These are phyloP conservation scores for Diaporthe vexans DNA, from an alignment of 2,329 filamentous ascomycete genomes.

Conservation along the genomic window DNA sequence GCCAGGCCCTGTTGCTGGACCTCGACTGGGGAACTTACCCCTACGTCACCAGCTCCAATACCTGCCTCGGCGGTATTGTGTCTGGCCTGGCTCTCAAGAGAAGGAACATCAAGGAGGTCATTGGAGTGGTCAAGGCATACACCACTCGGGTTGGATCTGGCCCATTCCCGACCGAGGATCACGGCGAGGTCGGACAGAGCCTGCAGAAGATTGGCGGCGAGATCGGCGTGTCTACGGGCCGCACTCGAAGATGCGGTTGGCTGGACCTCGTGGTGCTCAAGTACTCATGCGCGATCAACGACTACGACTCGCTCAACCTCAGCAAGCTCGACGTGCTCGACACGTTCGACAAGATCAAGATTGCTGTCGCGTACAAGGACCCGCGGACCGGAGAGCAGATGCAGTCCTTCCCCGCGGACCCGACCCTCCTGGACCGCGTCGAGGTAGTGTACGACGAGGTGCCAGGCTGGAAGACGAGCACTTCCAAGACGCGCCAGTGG, in stretches of 20 bases:
- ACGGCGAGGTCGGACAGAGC: slow-evolving; percentile 53
- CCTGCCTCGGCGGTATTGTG: slow-evolving; percentile 70
- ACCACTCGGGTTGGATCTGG: slow-evolving; percentile 54
- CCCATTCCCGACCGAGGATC: slow-evolving; percentile 72
- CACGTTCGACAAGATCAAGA: too few relatives aligned
- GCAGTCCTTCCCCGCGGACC: too few relatives aligned
- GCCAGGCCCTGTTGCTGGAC: slow-evolving; percentile 73
- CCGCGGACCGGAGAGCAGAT: too few relatives aligned
- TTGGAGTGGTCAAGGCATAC: slow-evolving; percentile 75
- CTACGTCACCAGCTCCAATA: slow-evolving; percentile 70
- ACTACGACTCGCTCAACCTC: slow-evolving; percentile 47
- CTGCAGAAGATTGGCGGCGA: slow-evolving; percentile 57
- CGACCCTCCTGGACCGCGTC: slow-evolving; percentile 61
- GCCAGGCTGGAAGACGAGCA: slow-evolving; percentile 77
- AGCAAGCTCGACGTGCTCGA: too few relatives aligned
- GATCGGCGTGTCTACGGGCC: slow-evolving; percentile 60
- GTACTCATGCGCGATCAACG: slow-evolving; percentile 73
- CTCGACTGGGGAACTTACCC: slow-evolving; percentile 73
- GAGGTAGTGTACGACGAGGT: slow-evolving; percentile 78
- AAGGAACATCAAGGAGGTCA: slow-evolving; percentile 66
- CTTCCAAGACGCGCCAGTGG: slow-evolving; percentile 70
- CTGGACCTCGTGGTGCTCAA: slow-evolving; percentile 78
- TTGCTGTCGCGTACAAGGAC: too few relatives aligned
- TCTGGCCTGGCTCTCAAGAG: slow-evolving; percentile 70
- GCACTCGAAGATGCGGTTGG: slow-evolving; percentile 70